Evolutionary conservation across 495 filamentous ascomycete genomes (phyloP), one percentile per base, ranked within the genome.

Genomic region (Annulohypoxylon nitens): DNA sequence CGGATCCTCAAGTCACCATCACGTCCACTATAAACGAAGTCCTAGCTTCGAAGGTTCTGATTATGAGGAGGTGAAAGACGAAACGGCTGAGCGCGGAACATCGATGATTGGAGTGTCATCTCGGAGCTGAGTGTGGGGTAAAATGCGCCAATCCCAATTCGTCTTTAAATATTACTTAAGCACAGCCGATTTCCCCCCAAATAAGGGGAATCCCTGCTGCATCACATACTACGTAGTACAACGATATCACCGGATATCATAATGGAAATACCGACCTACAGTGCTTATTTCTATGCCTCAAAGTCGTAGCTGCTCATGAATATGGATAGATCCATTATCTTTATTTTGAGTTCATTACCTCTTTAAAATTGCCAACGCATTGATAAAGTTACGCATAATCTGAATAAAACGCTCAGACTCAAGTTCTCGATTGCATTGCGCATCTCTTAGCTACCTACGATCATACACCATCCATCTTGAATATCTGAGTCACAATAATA

Each of bases 101-200:
- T 41, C 18, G 34, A 43, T 43, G 51, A 43, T 67, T 67, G 41
- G 41, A 51, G 41, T 33, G 12, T 39, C 48, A 48, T 23, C 33
- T 18, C 33, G 53, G 33, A 37, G 33, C 30, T 61, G 34, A 48
- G 20, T 61, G 65, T 68, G 65, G 65, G 65, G 65, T 68, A 68
- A 61, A 53, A 54, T 18, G 34, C 65, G n/a, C 65, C 51, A 68
- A 48, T 61, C 55, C 23, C 1, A 34, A 53, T 61, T 33, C 30
- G 18, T 10, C 57, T 43, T 43, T 16, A 3, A 23, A 0, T n/a
- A 33, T 54, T 54, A 54, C 25, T n/a, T 54, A 54, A 54, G 50
- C 50, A 30, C 2, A 30, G 9, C 23, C 36, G 55, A 14, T 16
- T 37, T 36, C 45, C n/a, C 50, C 20, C 10, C 10, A 5, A 53